Evolutionary conservation across 371 early-diverging fungal genomes (phyloP).

Genomic region (Mucor velutinosus): DNA sequence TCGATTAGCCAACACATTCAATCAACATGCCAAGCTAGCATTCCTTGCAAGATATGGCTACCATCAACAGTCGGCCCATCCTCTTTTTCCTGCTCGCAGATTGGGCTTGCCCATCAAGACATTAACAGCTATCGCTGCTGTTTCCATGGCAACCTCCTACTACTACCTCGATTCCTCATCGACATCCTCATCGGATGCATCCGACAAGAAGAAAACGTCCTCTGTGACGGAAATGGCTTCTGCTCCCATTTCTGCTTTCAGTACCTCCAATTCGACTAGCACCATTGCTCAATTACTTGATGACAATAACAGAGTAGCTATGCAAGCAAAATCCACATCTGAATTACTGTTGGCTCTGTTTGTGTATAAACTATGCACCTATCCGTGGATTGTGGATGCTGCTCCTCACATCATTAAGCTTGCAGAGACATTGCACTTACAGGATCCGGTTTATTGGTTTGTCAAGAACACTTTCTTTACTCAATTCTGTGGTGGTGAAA

Average conservation of each 20-base stretch:
- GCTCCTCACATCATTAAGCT: conserved; percentile 51
- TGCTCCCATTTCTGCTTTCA: conserved; percentile 36
- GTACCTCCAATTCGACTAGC: conserved; percentile 26
- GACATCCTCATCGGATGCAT: not conserved
- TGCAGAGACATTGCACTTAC: conserved; percentile 62
- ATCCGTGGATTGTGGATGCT: conserved; percentile 44
- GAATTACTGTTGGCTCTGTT: conserved; percentile 36
- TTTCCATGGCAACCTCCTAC: conserved; percentile 4
- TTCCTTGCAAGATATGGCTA: not conserved
- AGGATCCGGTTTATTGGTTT: conserved; percentile 64
- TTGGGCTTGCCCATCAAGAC: not conserved
- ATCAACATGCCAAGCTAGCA: conserved; percentile 6
- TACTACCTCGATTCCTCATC: not conserved
- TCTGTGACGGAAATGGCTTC: not conserved
- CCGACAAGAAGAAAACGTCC: not conserved
- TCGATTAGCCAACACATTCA: not conserved
- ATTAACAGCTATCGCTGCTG: not conserved
- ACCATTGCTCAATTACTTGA: conserved; percentile 34
- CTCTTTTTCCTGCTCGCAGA: not conserved
- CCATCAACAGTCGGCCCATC: not conserved
- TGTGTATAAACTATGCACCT: conserved; percentile 43
- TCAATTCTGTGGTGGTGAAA: conserved; percentile 94
- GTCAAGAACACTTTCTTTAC: conserved; percentile 86
- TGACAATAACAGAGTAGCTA: conserved; percentile 49
- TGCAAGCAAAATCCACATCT: conserved; percentile 50